Evolutionary conservation across 1,284 basidiomycete genomes (phyloP), one percentile per base, ranked within the genome.

Genomic region (Fistulina hepatica): DNA sequence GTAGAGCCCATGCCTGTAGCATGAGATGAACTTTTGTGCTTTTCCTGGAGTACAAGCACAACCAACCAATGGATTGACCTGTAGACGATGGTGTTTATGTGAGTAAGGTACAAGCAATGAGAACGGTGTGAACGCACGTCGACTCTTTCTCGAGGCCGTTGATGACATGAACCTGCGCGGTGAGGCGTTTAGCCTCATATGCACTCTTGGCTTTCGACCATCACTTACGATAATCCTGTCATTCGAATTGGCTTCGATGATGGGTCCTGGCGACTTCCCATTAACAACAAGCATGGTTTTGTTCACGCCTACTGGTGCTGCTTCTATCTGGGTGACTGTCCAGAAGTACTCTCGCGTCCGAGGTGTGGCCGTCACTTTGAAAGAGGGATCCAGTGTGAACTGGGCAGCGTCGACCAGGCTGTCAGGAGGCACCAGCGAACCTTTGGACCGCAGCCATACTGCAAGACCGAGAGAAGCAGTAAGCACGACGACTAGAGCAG

Each of bases 191-290:
- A 17, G 6, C 13, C 10, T 13, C 19, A 5, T n/a, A 12, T 21
- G 6, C 20, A 23, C 24, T 17, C 16, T 7, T 9, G 13, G 13
- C 30, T 27, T 5, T n/a, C 13, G 6, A 9, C 5, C 6, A 4
- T 21, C 16, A 43, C 54, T 43, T 44, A 61, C 59, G 16, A 64
- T 40, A 2, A 48, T 42, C 4, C 46, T 32, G 33, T 68, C 69
- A 34, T 71, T 65, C 60, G 61, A 52, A 48, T 71, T 71, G 2
- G 58, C 67, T 42, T 71, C 63, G 37, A 72, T 62, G 5, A 65
- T 57, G 1, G 70, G 70, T 2, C 68, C 70, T 1, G 69, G 69
- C 33, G 50, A 64, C 40, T 59, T 54, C 51, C 61, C 65, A 36
- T 72, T 72, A 15, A 71, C 63, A 5, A 66, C 62, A 5, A 67